Evolutionary conservation across 108 stramenopile genomes (phyloP), one percentile per base, ranked within the genome.

Genomic region (Mayamaea pseudoterrestris): DNA sequence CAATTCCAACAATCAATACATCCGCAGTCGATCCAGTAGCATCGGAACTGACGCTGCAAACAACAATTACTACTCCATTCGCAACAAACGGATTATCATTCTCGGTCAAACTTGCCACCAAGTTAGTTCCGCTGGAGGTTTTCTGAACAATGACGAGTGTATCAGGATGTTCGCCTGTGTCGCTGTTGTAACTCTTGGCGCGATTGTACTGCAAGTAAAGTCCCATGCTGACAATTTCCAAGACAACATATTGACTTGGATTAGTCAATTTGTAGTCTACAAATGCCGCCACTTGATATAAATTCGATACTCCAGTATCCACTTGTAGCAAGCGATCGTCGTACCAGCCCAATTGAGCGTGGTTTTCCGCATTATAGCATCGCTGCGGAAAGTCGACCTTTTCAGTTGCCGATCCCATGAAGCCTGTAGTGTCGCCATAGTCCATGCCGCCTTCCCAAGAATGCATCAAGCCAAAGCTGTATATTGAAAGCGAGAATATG

Each of bases 281-380:
- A 39, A 39, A 39, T 8, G 37, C 37, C 37, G 37, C 37, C 18
- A 39, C 18, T 8, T 39, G 16, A 20, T 18, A 14, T 8, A 39
- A 3, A 5, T 14, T 8, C 16, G 16, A 14, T 5, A 18, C 20
- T 6, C 20, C 37, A 20, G 12, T 11, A 34, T 34, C 32, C 12
- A 39, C 20, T 39, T 39, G 18, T 20, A 39, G 8, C 20, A 20
- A 18, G 8, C 37, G 37, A 13, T 34, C 32, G 21, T 20, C 22
- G 21, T 44, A 44, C 44, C 44, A 44, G 8, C 44, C 44, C n/a
- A 44, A 27, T 2, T 23, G 24, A 29, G 31, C 31, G 24, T 50
- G 48, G 22, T 50, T 50, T 3, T 3, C 18, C 7, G 18, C 48
- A 50, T 50, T 50, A 31, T 24, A 50, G 37, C 48, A 50, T 31